These are phyloP conservation scores for Suillus bovinus DNA, from an alignment of 768 basidiomycete genomes.

Conservation along the genomic window DNA sequence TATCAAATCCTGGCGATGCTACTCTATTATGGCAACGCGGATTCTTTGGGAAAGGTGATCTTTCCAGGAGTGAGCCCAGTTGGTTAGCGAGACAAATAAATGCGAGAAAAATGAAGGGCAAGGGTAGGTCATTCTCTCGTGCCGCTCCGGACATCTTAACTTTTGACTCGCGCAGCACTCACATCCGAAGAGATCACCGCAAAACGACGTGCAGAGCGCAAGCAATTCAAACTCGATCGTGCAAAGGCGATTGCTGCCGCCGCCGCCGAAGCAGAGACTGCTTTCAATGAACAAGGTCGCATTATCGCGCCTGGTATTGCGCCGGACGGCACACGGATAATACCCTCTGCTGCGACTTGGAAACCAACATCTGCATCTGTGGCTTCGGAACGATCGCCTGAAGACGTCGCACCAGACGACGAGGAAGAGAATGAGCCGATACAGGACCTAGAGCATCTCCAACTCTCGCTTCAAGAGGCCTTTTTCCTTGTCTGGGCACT, in stretches of 20 bases:
- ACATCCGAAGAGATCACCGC: slow-evolving; percentile 94
- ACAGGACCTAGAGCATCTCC: slow-evolving; percentile 85
- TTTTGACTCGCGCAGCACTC: slow-evolving; percentile 45
- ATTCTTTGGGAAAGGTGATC: slow-evolving; percentile 96
- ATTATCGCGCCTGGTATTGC: slow-evolving; percentile 61
- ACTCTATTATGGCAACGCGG: slow-evolving; percentile 82
- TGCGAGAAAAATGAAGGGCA: slow-evolving; percentile 48
- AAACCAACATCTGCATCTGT: slow-evolving; percentile 44
- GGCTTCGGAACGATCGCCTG: slow-evolving; percentile 15
- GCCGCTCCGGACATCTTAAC: neutral
- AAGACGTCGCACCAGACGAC: slow-evolving; percentile 36
- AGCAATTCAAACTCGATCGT: slow-evolving; percentile 91
- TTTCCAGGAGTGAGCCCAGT: slow-evolving; percentile 93
- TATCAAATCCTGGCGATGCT: slow-evolving; percentile 62
- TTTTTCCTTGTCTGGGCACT: slow-evolving; percentile 87
- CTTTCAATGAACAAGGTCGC: slow-evolving; percentile 70
- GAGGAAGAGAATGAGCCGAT: slow-evolving; percentile 51
- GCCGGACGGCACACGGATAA: slow-evolving; percentile 43
- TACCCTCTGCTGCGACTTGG: slow-evolving; percentile 84
- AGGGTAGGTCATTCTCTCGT: slow-evolving; percentile 42
- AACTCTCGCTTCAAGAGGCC: slow-evolving; percentile 85
- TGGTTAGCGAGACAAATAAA: slow-evolving; percentile 86
- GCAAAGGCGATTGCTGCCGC: slow-evolving; percentile 85
- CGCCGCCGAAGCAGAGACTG: slow-evolving; percentile 74
- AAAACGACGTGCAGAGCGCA: slow-evolving; percentile 82